Evolutionary conservation across 768 basidiomycete genomes (phyloP).

Genomic region (Filobasidium floriforme): DNA sequence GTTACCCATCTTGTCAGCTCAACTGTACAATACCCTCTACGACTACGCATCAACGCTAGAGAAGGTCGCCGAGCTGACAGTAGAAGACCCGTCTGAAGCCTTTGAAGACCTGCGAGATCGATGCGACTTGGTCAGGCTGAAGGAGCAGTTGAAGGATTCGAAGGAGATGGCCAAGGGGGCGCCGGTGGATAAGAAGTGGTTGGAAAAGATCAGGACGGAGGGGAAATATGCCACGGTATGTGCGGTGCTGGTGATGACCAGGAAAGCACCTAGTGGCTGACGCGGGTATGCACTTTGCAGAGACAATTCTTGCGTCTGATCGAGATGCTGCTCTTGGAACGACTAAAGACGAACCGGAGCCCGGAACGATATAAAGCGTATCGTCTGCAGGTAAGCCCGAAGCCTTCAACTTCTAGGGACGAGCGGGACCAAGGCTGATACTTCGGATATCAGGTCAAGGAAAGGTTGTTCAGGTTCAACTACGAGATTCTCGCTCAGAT

Average conservation of each 20-base stretch:
- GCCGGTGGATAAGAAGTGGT: conserved; percentile 67
- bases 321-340: conserved; percentile 78
- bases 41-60: conserved; percentile 60
- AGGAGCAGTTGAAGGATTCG: conserved; percentile 68
- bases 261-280: neutral
- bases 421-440: neutral
- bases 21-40: conserved; percentile 80
- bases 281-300: conserved; percentile 46
- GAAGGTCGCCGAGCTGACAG: conserved; percentile 79
- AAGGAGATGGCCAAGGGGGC: conserved; percentile 57
- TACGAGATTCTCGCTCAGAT: conserved; percentile 82
- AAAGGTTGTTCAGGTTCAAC: conserved; percentile 89
- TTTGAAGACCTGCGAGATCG: conserved; percentile 95
- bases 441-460: conserved; percentile 59
- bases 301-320: conserved; percentile 86
- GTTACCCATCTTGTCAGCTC: conserved; percentile 51
- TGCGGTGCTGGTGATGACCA: neutral
- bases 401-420: neutral
- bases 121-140: conserved; percentile 74
- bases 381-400: conserved; percentile 55
- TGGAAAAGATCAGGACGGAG: conserved; percentile 69
- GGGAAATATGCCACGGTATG: conserved; percentile 82
- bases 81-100: conserved; percentile 95
- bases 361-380: conserved; percentile 58
- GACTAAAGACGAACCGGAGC: conserved; percentile 53